Conservation (phyloP, 148 eudicot genomes). For the Pharnaceum exiguum region DNA sequence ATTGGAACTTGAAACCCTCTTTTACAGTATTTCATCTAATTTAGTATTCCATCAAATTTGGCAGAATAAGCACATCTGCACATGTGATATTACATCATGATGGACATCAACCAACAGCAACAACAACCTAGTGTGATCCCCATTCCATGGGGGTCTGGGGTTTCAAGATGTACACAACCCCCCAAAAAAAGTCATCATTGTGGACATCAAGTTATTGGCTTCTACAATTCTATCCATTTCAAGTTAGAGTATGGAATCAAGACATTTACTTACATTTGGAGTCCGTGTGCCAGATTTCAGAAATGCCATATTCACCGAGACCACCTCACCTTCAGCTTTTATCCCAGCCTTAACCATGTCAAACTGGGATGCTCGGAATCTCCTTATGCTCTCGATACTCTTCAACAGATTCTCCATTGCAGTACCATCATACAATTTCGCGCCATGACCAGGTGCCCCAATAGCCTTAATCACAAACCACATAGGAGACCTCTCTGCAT, state of each 20-base stretch:
- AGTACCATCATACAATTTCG: conserved; percentile 83
- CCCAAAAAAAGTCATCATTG: too few relatives aligned
- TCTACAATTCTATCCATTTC: too few relatives aligned
- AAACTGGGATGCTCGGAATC: conserved; percentile 86
- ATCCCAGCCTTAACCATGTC: conserved; percentile 87
- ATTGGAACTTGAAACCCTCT: conserved; percentile 8
- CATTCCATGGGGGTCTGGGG: too few relatives aligned
- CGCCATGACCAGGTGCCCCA: conserved; percentile 96
- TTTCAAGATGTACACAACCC: too few relatives aligned
- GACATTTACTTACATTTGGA: conserved; percentile 60
- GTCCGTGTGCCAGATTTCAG: conserved; percentile 92
- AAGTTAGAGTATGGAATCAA: neutral
- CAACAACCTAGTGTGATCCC: too few relatives aligned
- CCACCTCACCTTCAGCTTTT: conserved; percentile 85
- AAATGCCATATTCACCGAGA: conserved; percentile 85
- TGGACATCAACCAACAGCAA: too few relatives aligned
- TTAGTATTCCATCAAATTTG: too few relatives aligned
- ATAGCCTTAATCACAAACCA: conserved; percentile 85
- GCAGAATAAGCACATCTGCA: too few relatives aligned
- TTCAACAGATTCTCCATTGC: conserved; percentile 92
- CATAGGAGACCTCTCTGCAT: conserved; percentile 84
- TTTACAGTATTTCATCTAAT: too few relatives aligned
- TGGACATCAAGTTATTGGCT: too few relatives aligned
- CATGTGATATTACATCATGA: too few relatives aligned
- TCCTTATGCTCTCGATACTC: conserved; percentile 82